These are phyloP conservation scores for Endoconidiophora polonica DNA, from an alignment of 2,329 filamentous ascomycete species.

Conservation along the genomic window DNA sequence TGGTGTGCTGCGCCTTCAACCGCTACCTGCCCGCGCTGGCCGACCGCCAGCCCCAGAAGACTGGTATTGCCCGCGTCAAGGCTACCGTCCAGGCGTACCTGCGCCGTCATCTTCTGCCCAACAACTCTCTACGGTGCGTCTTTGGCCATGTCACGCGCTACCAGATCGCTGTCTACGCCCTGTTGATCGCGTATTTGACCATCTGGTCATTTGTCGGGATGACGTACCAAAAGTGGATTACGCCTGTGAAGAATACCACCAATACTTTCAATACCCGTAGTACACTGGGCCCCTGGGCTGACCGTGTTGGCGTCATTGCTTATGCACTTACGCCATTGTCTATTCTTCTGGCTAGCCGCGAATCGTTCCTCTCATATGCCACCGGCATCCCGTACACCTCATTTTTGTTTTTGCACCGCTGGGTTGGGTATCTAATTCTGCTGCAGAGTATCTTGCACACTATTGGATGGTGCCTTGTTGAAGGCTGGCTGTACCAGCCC, in stretches of 20 bases:
- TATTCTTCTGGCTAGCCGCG: constrained; percentile 48
- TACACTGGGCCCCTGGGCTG: constrained; percentile 48
- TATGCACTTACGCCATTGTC: constrained; percentile 60
- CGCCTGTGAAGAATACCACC: constrained; percentile 42
- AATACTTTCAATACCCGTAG: constrained; percentile 46
- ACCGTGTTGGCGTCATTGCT: constrained; percentile 53
- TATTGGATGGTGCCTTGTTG: constrained; percentile 51
- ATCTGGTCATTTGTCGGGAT: constrained; percentile 57
- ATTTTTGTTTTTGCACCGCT: constrained; percentile 64
- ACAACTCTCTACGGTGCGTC: constrained; percentile 32
- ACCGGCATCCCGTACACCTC: constrained; percentile 61
- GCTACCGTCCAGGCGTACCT: constrained; percentile 14
- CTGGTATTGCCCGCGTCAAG: constrained; percentile 4
- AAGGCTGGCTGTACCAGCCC: constrained; percentile 51
- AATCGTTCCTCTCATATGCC: constrained; percentile 51
- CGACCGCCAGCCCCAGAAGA: constrained; percentile 13
- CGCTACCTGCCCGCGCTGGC: background rate
- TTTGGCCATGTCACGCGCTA: constrained; percentile 54
- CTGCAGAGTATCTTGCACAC: constrained; percentile 52
- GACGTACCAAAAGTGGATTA: constrained; percentile 51
- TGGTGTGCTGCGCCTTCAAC: constrained; percentile 25
- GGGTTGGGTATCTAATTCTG: constrained; percentile 59
- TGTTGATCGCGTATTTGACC: constrained; percentile 44
- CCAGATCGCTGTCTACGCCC: constrained; percentile 44
- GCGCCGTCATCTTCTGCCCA: constrained; percentile 42